Conservation (phyloP, 495 filamentous ascomycete genomes). For the Xanthoparmelia taractica region DNA sequence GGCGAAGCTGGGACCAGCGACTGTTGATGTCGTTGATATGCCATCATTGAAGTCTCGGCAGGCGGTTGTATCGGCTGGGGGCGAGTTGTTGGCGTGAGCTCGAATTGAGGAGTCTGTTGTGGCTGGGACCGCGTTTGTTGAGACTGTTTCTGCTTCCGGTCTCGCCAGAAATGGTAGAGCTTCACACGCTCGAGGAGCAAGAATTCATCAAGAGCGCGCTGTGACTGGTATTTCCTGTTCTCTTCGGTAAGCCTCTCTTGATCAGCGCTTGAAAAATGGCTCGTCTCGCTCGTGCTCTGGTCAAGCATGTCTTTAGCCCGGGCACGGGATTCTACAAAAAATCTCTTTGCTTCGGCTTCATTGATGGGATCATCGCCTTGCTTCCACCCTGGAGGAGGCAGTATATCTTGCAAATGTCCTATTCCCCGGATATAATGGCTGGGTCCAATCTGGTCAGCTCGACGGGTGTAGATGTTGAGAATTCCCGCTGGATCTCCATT, state of each 20-base stretch:
- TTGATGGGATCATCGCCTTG: constrained; percentile 20
- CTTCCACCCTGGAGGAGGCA: constrained; percentile 21
- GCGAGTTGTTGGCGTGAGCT: neutral
- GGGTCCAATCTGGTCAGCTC: constrained; percentile 21
- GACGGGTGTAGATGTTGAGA: constrained; percentile 15
- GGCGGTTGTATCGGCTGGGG: constrained; percentile 2
- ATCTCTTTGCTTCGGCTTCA: constrained; percentile 4
- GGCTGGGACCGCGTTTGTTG: neutral
- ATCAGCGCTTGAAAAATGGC: neutral
- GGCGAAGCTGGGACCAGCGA: constrained; percentile 2
- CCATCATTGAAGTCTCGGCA: constrained; percentile 1
- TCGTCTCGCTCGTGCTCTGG: neutral
- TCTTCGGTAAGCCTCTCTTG: constrained; percentile 2
- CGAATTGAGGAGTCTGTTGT: neutral
- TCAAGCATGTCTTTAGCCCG: constrained; percentile 10
- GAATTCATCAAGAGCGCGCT: constrained; percentile 11
- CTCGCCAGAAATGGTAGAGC: constrained; percentile 6
- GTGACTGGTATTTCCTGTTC: constrained; percentile 13
- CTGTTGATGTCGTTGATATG: constrained; percentile 12
- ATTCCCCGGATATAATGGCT: constrained; percentile 16
- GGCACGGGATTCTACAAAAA: constrained; percentile 8
- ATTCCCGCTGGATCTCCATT: neutral
- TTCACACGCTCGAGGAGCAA: constrained; percentile 14
- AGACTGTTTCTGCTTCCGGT: constrained; percentile 5
- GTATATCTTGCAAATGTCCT: constrained; percentile 13